phyloP scores from a whole-genome alignment of 2,329 filamentous ascomycete species.

The Neofusicoccum ribis region DNA sequence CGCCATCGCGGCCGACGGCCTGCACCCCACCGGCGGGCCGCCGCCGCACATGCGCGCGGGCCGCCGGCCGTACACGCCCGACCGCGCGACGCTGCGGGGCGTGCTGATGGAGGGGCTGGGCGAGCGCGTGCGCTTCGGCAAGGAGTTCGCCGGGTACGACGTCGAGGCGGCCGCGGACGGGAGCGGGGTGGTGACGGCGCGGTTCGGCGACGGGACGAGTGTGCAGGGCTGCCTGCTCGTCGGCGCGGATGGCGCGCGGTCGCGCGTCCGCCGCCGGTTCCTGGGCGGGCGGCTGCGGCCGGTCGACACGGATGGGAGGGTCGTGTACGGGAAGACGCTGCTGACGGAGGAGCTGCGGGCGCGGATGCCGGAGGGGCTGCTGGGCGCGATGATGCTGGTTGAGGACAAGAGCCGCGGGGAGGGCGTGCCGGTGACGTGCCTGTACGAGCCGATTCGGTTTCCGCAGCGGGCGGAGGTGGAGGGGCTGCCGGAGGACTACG shows the following conservation, averaged over 20 bases:
- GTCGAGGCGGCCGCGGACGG: not conserved
- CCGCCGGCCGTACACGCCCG: slow-evolving; percentile 1
- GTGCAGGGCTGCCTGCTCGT: slow-evolving; percentile 20
- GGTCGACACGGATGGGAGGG: slow-evolving; percentile 41
- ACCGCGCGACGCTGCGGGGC: not conserved
- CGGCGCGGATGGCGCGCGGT: slow-evolving; percentile 29
- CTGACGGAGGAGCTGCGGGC: slow-evolving; percentile 29
- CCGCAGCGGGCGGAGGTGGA: slow-evolving; percentile 18
- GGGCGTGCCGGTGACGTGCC: slow-evolving; percentile 21
- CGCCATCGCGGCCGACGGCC: not conserved
- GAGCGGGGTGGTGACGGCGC: not conserved
- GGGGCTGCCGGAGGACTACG: slow-evolving; percentile 30
- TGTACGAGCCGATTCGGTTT: slow-evolving; percentile 31
- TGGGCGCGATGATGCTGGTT: slow-evolving; percentile 26
- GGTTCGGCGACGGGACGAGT: slow-evolving; percentile 20
- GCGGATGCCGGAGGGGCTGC: slow-evolving; percentile 24
- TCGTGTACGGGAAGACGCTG: slow-evolving; percentile 45
- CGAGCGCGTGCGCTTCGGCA: not conserved
- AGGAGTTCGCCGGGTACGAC: not conserved
- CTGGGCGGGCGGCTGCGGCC: slow-evolving; percentile 23
- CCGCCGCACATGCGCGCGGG: no score
- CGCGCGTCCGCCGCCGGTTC: slow-evolving; percentile 37
- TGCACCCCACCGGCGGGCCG: no score
- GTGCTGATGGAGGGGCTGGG: slow-evolving; percentile 4
- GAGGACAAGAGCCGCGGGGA: slow-evolving; percentile 20